phyloP scores from a whole-genome alignment of 768 basidiomycete species.

The Agrocybe praecox region DNA sequence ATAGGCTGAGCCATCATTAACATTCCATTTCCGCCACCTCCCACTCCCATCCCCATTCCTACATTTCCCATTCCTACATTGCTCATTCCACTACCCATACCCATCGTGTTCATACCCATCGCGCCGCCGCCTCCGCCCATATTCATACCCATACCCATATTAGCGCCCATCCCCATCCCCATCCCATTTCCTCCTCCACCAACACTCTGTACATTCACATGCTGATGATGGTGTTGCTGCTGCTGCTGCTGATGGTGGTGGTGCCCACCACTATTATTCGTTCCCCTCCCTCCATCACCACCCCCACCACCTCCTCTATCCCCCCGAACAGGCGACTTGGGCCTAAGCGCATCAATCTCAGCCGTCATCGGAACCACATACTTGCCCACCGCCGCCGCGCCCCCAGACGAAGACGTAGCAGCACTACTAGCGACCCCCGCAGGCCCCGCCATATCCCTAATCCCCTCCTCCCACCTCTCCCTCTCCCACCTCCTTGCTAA shows the following conservation, averaged over 20 bases:
- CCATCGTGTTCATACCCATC: neutral
- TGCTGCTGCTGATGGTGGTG: neutral
- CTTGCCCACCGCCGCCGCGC: constrained; percentile 7
- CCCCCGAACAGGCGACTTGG: constrained; percentile 24
- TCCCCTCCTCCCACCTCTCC: constrained; percentile 36
- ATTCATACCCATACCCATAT: neutral
- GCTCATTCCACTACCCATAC: neutral
- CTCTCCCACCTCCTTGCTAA: neutral
- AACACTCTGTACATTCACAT: neutral
- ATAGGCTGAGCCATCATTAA: constrained; percentile 6
- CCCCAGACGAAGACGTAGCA: too few species aligned
- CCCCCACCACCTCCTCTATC: constrained; percentile 1
- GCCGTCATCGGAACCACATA: constrained; percentile 28
- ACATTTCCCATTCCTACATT: neutral
- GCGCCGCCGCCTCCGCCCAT: too few species aligned
- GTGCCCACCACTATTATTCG: neutral
- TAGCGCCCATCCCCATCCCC: neutral
- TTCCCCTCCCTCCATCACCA: neutral
- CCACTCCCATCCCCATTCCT: neutral
- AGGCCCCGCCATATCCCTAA: constrained; percentile 46
- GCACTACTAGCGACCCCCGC: neutral
- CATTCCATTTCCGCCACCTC: neutral
- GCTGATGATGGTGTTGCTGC: neutral
- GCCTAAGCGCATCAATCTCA: constrained; percentile 26
- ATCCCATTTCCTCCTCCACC: neutral